Percentiles rank a stretch among this genome's conserved stretches.
Conservation (phyloP, 2,329 filamentous ascomycete genomes). For the Aaosphaeria pasadenensis region DNA sequence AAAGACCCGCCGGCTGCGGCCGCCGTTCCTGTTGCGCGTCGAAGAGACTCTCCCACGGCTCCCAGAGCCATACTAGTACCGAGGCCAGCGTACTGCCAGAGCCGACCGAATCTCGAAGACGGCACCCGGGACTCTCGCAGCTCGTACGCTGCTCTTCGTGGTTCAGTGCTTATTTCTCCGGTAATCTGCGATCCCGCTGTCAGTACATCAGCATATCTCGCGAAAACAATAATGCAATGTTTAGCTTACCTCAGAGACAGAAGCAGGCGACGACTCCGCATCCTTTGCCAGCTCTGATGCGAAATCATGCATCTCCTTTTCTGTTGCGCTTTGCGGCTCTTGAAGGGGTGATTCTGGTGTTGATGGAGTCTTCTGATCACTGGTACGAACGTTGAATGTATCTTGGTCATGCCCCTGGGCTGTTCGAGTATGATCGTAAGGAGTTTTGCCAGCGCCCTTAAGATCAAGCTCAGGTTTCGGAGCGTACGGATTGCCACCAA, state of each 20-base stretch:
- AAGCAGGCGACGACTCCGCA: constrained; percentile 27
- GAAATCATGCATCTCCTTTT: constrained; percentile 43
- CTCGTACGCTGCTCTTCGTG: constrained; percentile 53
- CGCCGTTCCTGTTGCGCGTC: constrained; percentile 70
- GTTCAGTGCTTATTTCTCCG: constrained; percentile 18
- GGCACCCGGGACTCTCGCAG: constrained; percentile 89
- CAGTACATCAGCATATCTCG: constrained; percentile 44
- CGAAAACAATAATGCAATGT: background rate
- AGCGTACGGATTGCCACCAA: constrained; percentile 46
- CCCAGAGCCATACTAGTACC: constrained; percentile 95
- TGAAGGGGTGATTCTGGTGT: constrained; percentile 2
- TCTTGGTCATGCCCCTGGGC: constrained; percentile 39
- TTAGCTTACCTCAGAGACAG: constrained; percentile 23
- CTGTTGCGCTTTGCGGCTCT: constrained; percentile 7
- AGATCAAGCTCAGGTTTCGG: constrained; percentile 32
- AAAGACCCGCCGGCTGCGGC: constrained; percentile 63
- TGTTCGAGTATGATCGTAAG: constrained; percentile 36
- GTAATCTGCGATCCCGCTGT: constrained; percentile 40
- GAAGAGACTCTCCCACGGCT: constrained; percentile 80
- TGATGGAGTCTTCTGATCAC: constrained; percentile 10
- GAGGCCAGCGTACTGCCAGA: constrained; percentile 94
- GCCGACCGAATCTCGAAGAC: constrained; percentile 76
- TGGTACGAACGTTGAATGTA: constrained; percentile 25
- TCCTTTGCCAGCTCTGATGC: constrained; percentile 48
- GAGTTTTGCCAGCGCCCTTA: constrained; percentile 29